Conservation (phyloP, 2,329 filamentous ascomycete genomes). For the Botrytis paeoniae region DNA sequence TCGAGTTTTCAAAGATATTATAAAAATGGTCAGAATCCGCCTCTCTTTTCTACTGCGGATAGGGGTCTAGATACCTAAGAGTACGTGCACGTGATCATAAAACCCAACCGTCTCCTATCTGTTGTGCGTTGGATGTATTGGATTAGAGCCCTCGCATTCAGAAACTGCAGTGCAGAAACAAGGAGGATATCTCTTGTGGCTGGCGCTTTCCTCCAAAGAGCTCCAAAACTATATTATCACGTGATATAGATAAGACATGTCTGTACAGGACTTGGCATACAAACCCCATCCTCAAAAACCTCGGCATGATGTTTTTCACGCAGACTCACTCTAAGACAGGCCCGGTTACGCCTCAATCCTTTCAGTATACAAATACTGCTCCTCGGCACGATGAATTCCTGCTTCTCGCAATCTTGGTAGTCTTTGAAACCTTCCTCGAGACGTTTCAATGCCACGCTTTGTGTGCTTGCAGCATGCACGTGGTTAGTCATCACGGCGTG, state of each 20-base stretch:
- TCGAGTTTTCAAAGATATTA: too few species aligned
- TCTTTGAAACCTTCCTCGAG: not conserved
- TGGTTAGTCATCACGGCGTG: not conserved
- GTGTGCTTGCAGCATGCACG: not conserved
- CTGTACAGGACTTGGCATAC: not conserved
- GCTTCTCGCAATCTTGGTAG: not conserved
- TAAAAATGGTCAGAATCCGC: too few species aligned
- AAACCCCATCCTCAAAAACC: not conserved
- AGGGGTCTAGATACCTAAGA: not conserved
- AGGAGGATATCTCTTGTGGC: not conserved
- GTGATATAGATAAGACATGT: not conserved
- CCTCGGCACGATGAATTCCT: not conserved
- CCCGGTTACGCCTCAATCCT: not conserved
- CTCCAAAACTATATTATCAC: not conserved
- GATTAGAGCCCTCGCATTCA: not conserved
- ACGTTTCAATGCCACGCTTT: not conserved
- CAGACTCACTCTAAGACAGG: not conserved
- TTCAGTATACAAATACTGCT: not conserved
- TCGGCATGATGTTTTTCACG: not conserved
- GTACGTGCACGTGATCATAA: not conserved
- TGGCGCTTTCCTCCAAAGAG: not conserved
- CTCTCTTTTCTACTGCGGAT: too few species aligned
- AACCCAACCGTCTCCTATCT: not conserved
- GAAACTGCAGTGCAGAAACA: not conserved
- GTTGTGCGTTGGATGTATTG: not conserved